Conservation (phyloP, 2,329 filamentous ascomycete species). For the Dactylella cylindrospora region DNA sequence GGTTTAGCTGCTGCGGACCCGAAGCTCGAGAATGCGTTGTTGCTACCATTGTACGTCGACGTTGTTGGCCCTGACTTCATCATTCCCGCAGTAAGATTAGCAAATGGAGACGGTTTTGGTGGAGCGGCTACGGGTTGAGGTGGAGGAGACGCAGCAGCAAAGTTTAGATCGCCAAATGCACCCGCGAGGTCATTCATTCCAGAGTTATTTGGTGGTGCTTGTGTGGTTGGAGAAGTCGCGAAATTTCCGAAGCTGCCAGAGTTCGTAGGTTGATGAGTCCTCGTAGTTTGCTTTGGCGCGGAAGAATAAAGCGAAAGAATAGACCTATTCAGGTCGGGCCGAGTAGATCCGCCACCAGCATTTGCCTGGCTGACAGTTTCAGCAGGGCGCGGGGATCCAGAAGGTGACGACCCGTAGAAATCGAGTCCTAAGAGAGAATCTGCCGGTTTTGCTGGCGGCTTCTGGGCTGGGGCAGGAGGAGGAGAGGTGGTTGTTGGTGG, state of each 20-base stretch:
- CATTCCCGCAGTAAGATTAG: constrained; percentile 57
- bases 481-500: constrained; percentile 73
- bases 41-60: constrained; percentile 56
- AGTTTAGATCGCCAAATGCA: constrained; percentile 73
- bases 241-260: constrained; percentile 69
- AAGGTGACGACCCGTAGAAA: constrained; percentile 76
- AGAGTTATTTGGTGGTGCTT: constrained; percentile 57
- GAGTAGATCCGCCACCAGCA: constrained; percentile 60
- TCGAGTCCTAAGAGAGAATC: constrained; percentile 91
- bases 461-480: constrained; percentile 64
- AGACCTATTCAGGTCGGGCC: constrained; percentile 94
- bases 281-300: constrained; percentile 68
- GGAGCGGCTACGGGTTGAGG: constrained; percentile 54
- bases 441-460: constrained; percentile 71
- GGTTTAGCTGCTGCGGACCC: constrained; percentile 65
- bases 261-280: constrained; percentile 57
- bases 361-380: constrained; percentile 43
- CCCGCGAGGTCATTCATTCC: constrained; percentile 71
- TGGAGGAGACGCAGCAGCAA: constrained; percentile 57
- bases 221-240: constrained; percentile 59
- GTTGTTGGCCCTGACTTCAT: constrained; percentile 52
- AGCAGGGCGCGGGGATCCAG: constrained; percentile 60
- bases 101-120: constrained; percentile 64
- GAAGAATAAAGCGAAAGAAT: constrained; percentile 93
- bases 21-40: constrained; percentile 59